Evolutionary conservation across 2,329 filamentous ascomycete genomes (phyloP), one percentile per base, ranked within the genome.

Genomic region (Truncatella angustata): DNA sequence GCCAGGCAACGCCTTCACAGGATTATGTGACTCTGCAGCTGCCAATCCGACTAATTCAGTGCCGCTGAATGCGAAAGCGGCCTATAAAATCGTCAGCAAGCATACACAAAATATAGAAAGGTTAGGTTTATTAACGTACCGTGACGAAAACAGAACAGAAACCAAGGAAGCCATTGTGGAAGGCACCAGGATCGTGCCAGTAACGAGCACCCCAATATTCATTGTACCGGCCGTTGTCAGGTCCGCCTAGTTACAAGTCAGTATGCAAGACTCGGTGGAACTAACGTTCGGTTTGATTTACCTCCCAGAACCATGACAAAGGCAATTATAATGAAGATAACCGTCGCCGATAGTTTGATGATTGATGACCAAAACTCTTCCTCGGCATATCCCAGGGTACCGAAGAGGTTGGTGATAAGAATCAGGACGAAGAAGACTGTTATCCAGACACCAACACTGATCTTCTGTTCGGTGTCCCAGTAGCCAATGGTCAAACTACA

Each of bases 41-140:
- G 87, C 86, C 3, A 91, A 77, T 59, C 87, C 87, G n/a, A 90
- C 86, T 2, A 89, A 74, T 63, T 90, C 87, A 0, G 87, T 90
- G 12, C 87, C 87, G 14, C 83, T 81, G 63, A 90, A 91, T 20
- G 87, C 74, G 62, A 90, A 90, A 4, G 87, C 86, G 3, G 87
- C 39, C 39, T 42, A 24, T 18, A 21, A 86, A 12, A 21, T 42
- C 18, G 39, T 42, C 12, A 42, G 39, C 21, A 21, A 7, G 6
- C 20, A n/a, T n/a, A n/a, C n/a, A n/a, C n/a, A n/a, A n/a, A n/a
- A n/a, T n/a, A n/a, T n/a, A n/a, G n/a, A n/a, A n/a, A n/a, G n/a
- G n/a, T n/a, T n/a, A 42, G 14, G 21, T 32, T 14, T 32, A 14
- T 21, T 14, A 21, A 42, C 39, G 18, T 42, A 42, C 47, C 1